Conservation (phyloP, 306 rosid genomes). For the Rosa persica region DNA sequence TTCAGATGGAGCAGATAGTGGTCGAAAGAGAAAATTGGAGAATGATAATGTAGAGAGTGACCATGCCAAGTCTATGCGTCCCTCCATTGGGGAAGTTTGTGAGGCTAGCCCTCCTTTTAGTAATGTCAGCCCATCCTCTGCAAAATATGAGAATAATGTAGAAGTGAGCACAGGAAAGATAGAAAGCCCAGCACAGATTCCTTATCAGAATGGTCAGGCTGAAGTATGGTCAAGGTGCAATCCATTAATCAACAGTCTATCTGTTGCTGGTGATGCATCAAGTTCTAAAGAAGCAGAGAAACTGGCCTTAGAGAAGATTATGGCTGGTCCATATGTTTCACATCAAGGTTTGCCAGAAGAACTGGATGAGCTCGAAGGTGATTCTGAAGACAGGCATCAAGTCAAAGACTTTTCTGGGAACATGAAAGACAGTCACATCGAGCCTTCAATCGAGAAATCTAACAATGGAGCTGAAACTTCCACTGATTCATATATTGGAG, state of each 20-base stretch:
- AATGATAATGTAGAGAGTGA: constrained; percentile 51
- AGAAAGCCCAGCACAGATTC: constrained; percentile 39
- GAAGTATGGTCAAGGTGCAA: constrained; percentile 35
- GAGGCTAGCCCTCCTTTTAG: constrained; percentile 49
- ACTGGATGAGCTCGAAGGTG: constrained; percentile 82
- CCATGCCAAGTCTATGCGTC: constrained; percentile 38
- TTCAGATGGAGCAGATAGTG: constrained; percentile 46
- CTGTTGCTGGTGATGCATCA: constrained; percentile 36
- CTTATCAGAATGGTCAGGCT: constrained; percentile 41
- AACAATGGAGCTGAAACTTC: constrained; percentile 36
- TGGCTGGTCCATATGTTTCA: constrained; percentile 52
- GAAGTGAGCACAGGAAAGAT: constrained; percentile 20
- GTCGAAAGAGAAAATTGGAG: constrained; percentile 58
- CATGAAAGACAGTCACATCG: constrained; percentile 28
- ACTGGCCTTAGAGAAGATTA: constrained; percentile 62
- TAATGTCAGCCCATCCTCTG: constrained; percentile 40
- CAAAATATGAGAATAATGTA: constrained; percentile 30
- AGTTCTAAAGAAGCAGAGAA: constrained; percentile 68
- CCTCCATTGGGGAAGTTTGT: constrained; percentile 38
- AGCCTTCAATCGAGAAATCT: constrained; percentile 39
- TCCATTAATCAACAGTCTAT: constrained; percentile 25
- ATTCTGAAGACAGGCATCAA: constrained; percentile 41
- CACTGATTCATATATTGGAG: constrained; percentile 36
- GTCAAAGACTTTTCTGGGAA: constrained; percentile 41
- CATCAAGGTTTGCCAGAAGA: constrained; percentile 54